A percentile compares a stretch with the other conserved stretches of the same genome.
Conservation (phyloP, 176 grass and related monocot genomes). For the Oryza glumipatula region DNA sequence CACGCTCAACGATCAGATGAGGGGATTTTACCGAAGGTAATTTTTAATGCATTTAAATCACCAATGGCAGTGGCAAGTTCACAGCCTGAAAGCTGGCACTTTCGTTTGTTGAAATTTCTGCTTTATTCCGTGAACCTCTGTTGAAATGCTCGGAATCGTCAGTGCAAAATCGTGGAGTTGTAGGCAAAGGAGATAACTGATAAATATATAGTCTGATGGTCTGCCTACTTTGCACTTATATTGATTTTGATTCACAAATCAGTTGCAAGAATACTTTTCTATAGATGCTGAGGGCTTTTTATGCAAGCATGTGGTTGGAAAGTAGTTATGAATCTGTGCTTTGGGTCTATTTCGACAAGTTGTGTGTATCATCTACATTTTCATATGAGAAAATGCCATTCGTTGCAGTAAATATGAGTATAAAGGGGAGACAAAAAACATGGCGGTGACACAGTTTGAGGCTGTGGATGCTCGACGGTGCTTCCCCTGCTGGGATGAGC, state of each 20-base stretch:
- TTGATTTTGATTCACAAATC: neutral
- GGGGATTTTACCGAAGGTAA: slow-evolving; percentile 82
- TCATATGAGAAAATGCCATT: slow-evolving; percentile 15
- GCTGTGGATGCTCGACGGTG: slow-evolving; percentile 76
- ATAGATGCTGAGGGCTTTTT: neutral
- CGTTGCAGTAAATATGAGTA: slow-evolving; percentile 60
- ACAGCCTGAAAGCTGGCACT: neutral
- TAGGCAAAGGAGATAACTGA: neutral
- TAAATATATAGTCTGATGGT: neutral
- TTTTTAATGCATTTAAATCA: neutral
- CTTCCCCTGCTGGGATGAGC: slow-evolving; percentile 96
- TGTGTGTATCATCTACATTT: neutral
- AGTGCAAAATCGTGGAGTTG: neutral
- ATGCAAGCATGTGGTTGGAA: neutral
- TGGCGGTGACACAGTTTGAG: slow-evolving; percentile 90
- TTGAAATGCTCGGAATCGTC: neutral
- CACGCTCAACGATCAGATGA: slow-evolving; percentile 72
- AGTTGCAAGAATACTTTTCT: neutral
- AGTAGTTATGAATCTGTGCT: neutral
- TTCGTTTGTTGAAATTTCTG: neutral
- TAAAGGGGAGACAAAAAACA: slow-evolving; percentile 58
- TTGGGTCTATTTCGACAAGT: neutral
- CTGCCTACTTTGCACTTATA: slow-evolving; percentile 4
- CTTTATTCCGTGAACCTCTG: neutral
- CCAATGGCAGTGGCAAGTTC: neutral